Conservation (phyloP, 805 yeast species). For the Saccharomycopsis sp. region DNA sequence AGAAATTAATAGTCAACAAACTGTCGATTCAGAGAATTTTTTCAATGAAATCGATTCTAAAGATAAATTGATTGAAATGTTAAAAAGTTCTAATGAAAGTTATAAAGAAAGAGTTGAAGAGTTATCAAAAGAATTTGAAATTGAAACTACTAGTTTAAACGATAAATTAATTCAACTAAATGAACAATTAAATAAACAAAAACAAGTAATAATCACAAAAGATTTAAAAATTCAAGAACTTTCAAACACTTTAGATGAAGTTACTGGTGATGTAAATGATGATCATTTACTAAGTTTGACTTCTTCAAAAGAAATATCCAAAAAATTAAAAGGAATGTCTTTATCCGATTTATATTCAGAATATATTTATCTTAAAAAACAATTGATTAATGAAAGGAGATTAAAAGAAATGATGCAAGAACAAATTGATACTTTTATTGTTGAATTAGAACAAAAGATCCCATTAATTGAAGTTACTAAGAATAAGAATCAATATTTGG, state of each 20-base stretch:
- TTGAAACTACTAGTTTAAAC: neutral
- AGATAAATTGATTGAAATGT: conserved; percentile 46
- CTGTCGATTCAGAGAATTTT: conserved; percentile 38
- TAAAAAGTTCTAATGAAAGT: conserved; percentile 44
- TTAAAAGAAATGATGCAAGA: conserved; percentile 60
- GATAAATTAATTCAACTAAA: neutral
- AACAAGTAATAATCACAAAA: conserved; percentile 21
- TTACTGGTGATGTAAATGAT: conserved; percentile 26
- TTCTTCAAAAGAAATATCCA: conserved; percentile 35
- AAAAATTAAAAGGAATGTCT: conserved; percentile 40
- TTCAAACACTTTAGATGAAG: conserved; percentile 35
- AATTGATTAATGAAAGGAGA: conserved; percentile 56
- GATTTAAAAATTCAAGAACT: conserved; percentile 32
- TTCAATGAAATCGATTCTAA: conserved; percentile 49
- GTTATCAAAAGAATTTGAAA: conserved; percentile 34
- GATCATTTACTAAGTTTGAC: conserved; percentile 19
- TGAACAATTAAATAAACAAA: neutral
- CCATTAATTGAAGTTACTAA: conserved; percentile 65
- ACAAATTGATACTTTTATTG: conserved; percentile 61
- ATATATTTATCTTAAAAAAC: conserved; percentile 51
- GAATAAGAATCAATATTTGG: conserved; percentile 44
- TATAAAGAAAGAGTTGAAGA: conserved; percentile 40
- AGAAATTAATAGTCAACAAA: conserved; percentile 33
- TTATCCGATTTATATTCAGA: conserved; percentile 59
- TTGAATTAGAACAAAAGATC: conserved; percentile 67